A percentile compares a stretch with the other conserved stretches of the same genome.
Evolutionary conservation across 805 yeast genomes (phyloP).

Genomic region (Candida michaelii): DNA sequence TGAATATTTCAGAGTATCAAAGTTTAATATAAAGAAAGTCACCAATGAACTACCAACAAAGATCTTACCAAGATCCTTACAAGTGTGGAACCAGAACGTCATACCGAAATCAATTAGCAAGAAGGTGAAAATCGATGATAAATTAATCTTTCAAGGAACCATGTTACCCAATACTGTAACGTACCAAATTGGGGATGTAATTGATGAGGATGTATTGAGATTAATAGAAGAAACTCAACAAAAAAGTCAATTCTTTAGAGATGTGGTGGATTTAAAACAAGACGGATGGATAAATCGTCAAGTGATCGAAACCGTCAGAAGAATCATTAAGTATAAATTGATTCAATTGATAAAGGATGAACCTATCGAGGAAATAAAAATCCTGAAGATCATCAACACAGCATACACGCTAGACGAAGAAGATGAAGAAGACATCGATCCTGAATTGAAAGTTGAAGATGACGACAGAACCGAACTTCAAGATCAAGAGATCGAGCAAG

Average conservation of each 20-base stretch:
- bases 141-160: constrained; percentile 68
- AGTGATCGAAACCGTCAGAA: constrained; percentile 62
- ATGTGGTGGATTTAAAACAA: constrained; percentile 42
- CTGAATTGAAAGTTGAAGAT: constrained; percentile 23
- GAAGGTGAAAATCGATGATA: constrained; percentile 26
- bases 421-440: constrained; percentile 21
- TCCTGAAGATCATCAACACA: constrained; percentile 43
- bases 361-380: constrained; percentile 41
- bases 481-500: constrained; percentile 22
- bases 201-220: constrained; percentile 57
- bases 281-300: constrained; percentile 81
- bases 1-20: constrained; percentile 70
- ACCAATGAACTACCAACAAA: constrained; percentile 12
- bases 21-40: constrained; percentile 13
- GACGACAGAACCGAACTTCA: neutral
- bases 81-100: constrained; percentile 6
- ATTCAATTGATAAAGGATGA: constrained; percentile 56
- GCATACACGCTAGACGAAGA: constrained; percentile 28
- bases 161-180: constrained; percentile 67
- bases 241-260: constrained; percentile 36
- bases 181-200: constrained; percentile 77
- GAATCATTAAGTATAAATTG: constrained; percentile 71
- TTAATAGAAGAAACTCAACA: constrained; percentile 36
- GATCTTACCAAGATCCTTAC: constrained; percentile 28
- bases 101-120: constrained; percentile 4